These are phyloP conservation scores for Dalbergia cultrata DNA, from an alignment of 306 rosid species.

Conservation along the genomic window DNA sequence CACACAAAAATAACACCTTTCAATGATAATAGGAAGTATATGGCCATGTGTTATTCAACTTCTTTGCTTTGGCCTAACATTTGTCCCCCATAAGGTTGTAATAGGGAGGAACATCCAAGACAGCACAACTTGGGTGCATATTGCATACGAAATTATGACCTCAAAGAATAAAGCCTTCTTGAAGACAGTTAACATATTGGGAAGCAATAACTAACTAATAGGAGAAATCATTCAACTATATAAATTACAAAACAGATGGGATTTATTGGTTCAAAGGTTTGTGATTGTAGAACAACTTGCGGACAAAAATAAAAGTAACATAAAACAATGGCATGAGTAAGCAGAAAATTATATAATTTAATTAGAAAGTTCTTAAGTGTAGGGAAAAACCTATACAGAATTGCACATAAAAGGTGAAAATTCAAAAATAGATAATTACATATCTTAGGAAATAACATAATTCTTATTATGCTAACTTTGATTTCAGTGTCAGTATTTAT, in stretches of 20 bases:
- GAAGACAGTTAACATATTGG: constrained; percentile 15
- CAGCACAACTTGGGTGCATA: background rate
- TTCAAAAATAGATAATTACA: constrained; percentile 22
- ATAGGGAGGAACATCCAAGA: background rate
- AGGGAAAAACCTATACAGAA: background rate
- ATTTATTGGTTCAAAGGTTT: background rate
- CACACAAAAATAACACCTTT: constrained; percentile 17
- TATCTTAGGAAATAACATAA: constrained; percentile 16
- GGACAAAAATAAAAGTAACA: background rate
- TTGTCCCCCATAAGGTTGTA: background rate
- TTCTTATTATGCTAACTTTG: background rate
- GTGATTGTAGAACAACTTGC: background rate
- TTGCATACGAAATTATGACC: background rate
- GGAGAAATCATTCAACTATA: too few relatives aligned
- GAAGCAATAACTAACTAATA: background rate
- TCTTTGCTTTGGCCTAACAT: constrained; percentile 1
- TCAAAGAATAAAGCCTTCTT: constrained; percentile 25
- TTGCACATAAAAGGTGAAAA: background rate
- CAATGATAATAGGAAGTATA: constrained; percentile 38
- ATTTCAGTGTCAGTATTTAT: constrained; percentile 11
- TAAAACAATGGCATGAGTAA: background rate
- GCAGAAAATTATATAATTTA: constrained; percentile 10
- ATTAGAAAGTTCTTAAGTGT: background rate
- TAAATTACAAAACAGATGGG: too few relatives aligned
- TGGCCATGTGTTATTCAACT: constrained; percentile 14